Evolutionary conservation across 2,329 filamentous ascomycete genomes (phyloP).

Genomic region (Aspergillus melleus): DNA sequence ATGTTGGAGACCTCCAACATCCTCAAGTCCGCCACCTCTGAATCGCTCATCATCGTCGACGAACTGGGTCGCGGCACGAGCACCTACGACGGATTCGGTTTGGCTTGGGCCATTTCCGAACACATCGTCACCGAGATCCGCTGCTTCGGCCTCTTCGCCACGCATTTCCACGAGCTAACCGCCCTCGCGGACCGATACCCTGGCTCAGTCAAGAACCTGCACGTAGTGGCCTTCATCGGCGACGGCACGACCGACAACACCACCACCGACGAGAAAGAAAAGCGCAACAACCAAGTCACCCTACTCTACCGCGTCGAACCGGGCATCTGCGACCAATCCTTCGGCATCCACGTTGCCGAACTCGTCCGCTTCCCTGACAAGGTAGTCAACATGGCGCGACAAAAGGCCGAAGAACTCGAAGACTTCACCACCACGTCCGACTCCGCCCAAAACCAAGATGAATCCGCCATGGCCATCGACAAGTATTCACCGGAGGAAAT

Average conservation of each 20-base stretch:
- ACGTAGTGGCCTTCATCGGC: slow-evolving; percentile 90
- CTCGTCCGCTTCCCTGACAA: slow-evolving; percentile 95
- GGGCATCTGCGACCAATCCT: slow-evolving; percentile 94
- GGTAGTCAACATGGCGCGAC: slow-evolving; percentile 98
- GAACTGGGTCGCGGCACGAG: slow-evolving; percentile 95
- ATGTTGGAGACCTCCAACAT: slow-evolving; percentile 99
- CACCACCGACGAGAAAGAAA: slow-evolving; percentile 46
- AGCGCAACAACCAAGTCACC: slow-evolving; percentile 75
- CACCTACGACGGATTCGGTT: slow-evolving; percentile 95
- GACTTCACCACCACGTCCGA: slow-evolving; percentile 64
- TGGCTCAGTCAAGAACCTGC: slow-evolving; percentile 81
- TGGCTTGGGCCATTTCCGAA: slow-evolving; percentile 99
- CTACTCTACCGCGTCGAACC: slow-evolving; percentile 95
- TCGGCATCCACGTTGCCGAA: slow-evolving; percentile 97
- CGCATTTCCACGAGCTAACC: slow-evolving; percentile 97
- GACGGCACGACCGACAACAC: slow-evolving; percentile 36
- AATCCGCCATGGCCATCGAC: slow-evolving; percentile 32
- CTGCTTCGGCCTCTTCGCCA: slow-evolving; percentile 92
- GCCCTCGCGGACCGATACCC: slow-evolving; percentile 83
- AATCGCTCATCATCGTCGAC: slow-evolving; percentile 97
- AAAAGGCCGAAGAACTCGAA: slow-evolving; percentile 96
- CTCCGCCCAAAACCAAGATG: slow-evolving; percentile 40
- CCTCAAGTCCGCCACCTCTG: slow-evolving; percentile 90
- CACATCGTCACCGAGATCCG: slow-evolving; percentile 95
- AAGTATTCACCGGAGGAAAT: slow-evolving; percentile 79